Percentiles rank a stretch among this genome's conserved stretches.
These are phyloP conservation scores for Stevia rebaudiana DNA, from an alignment of 140 eudicot genomes.

Conservation along the genomic window DNA sequence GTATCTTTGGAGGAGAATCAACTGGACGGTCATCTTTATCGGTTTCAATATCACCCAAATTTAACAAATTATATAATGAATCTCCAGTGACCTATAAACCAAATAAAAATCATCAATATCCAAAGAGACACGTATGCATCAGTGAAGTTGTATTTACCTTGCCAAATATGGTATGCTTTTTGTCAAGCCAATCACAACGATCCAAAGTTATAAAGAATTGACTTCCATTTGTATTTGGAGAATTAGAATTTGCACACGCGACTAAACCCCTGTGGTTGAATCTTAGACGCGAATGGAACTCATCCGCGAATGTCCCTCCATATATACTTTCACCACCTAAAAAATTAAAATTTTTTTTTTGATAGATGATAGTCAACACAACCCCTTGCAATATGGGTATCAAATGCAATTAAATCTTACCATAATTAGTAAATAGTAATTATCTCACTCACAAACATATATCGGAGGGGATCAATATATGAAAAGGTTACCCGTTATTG, in stretches of 20 bases:
- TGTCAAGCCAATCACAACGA: constrained; percentile 98
- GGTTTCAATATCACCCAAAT: constrained; percentile 76
- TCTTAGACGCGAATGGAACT: constrained; percentile 85
- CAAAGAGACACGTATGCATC: constrained; percentile 3
- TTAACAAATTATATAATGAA: constrained; percentile 77
- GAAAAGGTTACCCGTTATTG: background rate
- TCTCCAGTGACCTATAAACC: constrained; percentile 80
- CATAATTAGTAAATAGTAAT: background rate
- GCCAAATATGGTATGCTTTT: constrained; percentile 87
- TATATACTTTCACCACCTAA: constrained; percentile 97
- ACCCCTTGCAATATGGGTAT: background rate
- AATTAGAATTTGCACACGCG: constrained; percentile 77
- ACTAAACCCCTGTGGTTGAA: constrained; percentile 92
- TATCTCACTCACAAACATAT: constrained; percentile 4
- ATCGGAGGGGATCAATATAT: background rate
- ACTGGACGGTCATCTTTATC: constrained; percentile 77
- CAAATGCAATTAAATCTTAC: background rate
- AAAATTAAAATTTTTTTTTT: background rate
- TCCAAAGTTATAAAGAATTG: constrained; percentile 87
- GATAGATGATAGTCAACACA: background rate
- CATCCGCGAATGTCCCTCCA: constrained; percentile 72
- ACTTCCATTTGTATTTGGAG: constrained; percentile 85
- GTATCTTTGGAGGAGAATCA: constrained; percentile 76
- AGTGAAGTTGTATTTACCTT: constrained; percentile 44
- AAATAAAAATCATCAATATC: constrained; percentile 13